Conservation (phyloP, 2,329 filamentous ascomycete genomes). For the Penicillium sclerotigenum region DNA sequence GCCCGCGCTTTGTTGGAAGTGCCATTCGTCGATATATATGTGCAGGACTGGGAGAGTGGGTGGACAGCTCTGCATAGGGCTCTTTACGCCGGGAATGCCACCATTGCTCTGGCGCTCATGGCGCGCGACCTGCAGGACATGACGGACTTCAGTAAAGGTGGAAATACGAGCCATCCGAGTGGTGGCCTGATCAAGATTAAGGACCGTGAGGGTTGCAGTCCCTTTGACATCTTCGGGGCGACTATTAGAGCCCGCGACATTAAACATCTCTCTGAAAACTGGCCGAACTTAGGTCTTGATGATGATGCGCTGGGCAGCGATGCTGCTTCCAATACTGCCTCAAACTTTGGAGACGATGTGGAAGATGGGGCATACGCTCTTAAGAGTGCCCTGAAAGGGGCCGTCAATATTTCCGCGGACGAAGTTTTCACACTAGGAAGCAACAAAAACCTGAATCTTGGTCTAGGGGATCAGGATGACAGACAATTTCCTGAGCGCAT, state of each 20-base stretch:
- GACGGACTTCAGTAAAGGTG: conserved; percentile 56
- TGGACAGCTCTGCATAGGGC: conserved; percentile 95
- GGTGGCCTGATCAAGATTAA: conserved; percentile 88
- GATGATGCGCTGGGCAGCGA: conserved; percentile 46
- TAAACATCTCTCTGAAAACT: conserved; percentile 38
- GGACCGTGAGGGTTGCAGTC: conserved; percentile 89
- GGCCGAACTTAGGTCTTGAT: conserved; percentile 33
- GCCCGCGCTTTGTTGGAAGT: conserved; percentile 77
- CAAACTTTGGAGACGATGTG: conserved; percentile 48
- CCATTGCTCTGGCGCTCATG: conserved; percentile 77
- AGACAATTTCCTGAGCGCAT: conserved; percentile 89
- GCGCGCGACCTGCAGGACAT: conserved; percentile 70
- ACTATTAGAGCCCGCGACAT: conserved; percentile 79
- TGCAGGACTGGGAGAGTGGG: conserved; percentile 84
- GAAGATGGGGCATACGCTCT: conserved; percentile 42
- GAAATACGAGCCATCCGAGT: conserved; percentile 58
- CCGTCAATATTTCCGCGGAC: conserved; percentile 60
- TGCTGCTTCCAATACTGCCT: conserved; percentile 27
- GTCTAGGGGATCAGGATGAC: conserved; percentile 93
- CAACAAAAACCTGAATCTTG: conserved; percentile 90
- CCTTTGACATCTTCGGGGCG: conserved; percentile 86
- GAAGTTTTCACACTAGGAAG: conserved; percentile 93
- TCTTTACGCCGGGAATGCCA: conserved; percentile 83
- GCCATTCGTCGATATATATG: conserved; percentile 78
- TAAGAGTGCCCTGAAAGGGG: conserved; percentile 29